Evolutionary conservation across 768 basidiomycete species (phyloP), one percentile per base, ranked within the genome.

Genomic region (Roridomyces roridus): DNA sequence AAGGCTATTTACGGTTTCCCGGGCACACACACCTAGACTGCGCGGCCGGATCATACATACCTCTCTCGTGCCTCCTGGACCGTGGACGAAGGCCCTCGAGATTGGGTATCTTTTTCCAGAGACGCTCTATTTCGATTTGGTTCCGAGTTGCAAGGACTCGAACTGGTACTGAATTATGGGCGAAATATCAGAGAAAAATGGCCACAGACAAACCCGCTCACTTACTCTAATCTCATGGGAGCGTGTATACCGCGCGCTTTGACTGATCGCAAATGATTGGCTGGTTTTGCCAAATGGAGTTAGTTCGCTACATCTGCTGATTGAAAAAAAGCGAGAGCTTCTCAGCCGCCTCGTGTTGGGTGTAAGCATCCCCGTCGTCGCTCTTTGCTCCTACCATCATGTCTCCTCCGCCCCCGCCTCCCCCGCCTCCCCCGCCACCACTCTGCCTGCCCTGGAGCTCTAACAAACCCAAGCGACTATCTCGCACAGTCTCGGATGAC

Each of bases 361-460:
- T 52, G 56, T 57, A 51, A 46, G 39, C 52, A 46, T 39, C 35
- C 23, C n/a, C 40, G 41, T 31, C 43, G 42, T 37, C 47, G 54
- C 57, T 54, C 48, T 39, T 46, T 21, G 36, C 59, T 60, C 63
- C 26, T 52, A 72, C 75, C 66, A 72, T 68, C 68, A 82, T 81
- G 80, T 65, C 81, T 46, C 81, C 82, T 25, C 75, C 75, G 0
- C 83, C 83, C 31, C 31, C 31, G 31, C 31, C 81, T 12, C 84
- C 84, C 1, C 82, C 83, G 0, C 81, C 74, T 0, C 61, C 79
- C 46, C 80, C 74, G 0, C 84, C 84, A 7, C 83, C 84, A 15
- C 77, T 85, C 55, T 88, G 86, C 60, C 78, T 87, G 26, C 86
- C 86, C 4, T 88, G 85, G 70, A 66, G 70, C 52, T 78, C 75